Conservation (phyloP, 345 rosid genomes). For the Citrus inodora region DNA sequence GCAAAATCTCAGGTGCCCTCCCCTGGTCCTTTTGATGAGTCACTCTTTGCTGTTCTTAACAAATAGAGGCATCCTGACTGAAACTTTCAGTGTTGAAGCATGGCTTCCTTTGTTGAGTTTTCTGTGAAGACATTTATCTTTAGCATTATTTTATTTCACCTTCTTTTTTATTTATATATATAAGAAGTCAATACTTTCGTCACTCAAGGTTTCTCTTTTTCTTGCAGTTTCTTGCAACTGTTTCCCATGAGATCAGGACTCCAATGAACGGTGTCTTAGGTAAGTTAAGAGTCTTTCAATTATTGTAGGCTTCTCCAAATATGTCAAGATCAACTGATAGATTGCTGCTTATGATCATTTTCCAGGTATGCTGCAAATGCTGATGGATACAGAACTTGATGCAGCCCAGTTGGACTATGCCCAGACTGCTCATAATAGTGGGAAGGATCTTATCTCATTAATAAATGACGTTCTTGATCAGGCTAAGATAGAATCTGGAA, state of each 20-base stretch:
- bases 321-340: slow-evolving; percentile 7
- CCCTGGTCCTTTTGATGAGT: slow-evolving; percentile 2
- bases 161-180: not conserved
- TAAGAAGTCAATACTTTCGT: not conserved
- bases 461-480: slow-evolving; percentile 96
- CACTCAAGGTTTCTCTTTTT: slow-evolving; percentile 20
- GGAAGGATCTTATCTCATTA: slow-evolving; percentile 74
- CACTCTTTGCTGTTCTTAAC: not conserved
- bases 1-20: slow-evolving; percentile 86
- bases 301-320: slow-evolving; percentile 1
- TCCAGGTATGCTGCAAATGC: slow-evolving; percentile 90
- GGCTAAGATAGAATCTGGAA: slow-evolving; percentile 98
- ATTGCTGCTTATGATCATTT: slow-evolving; percentile 13
- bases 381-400: slow-evolving; percentile 88
- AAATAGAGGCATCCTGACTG: not conserved
- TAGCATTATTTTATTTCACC: not conserved
- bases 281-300: slow-evolving; percentile 18
- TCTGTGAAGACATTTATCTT: not conserved
- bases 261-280: slow-evolving; percentile 96
- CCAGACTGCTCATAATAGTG: slow-evolving; percentile 85
- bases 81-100: not conserved
- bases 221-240: slow-evolving; percentile 90
- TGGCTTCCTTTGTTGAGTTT: not conserved
- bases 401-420: slow-evolving; percentile 73
- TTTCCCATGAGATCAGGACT: slow-evolving; percentile 97